Percentiles rank a stretch among this genome's conserved stretches.
These are phyloP conservation scores for Pluteus cervinus DNA, from an alignment of 768 basidiomycete species.

Conservation along the genomic window DNA sequence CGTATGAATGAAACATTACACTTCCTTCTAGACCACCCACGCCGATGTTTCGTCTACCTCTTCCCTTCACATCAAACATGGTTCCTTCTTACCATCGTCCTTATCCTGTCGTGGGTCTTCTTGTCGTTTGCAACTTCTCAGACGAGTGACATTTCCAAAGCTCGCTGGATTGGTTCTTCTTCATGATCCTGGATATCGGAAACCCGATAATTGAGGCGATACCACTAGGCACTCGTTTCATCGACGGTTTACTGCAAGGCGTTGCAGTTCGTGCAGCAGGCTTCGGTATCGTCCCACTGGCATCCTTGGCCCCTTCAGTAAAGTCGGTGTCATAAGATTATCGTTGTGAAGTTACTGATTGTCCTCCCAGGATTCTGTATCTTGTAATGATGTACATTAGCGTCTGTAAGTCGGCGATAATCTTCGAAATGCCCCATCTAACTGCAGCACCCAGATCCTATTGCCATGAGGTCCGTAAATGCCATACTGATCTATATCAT, in stretches of 20 bases:
- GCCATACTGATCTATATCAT: background rate
- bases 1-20: constrained; percentile 72
- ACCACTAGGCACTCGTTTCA: constrained; percentile 63
- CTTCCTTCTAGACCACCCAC: constrained; percentile 92
- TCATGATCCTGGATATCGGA: constrained; percentile 84
- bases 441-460: constrained; percentile 46
- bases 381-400: constrained; percentile 94
- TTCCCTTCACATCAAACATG: constrained; percentile 94
- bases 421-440: background rate
- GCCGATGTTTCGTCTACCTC: constrained; percentile 85
- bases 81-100: constrained; percentile 71
- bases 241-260: constrained; percentile 75
- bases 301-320: constrained; percentile 80
- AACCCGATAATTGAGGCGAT: constrained; percentile 63
- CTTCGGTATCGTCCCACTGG: constrained; percentile 70
- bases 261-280: constrained; percentile 83
- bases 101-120: constrained; percentile 60
- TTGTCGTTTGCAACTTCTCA: background rate
- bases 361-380: constrained; percentile 60
- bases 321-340: constrained; percentile 44
- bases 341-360: constrained; percentile 1
- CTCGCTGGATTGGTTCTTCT: constrained; percentile 81
- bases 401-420: constrained; percentile 49
- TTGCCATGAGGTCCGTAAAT: constrained; percentile 63
- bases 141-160: constrained; percentile 29